These are phyloP conservation scores for Aspergillus udagawae DNA, from an alignment of 2,329 filamentous ascomycete genomes.

Conservation along the genomic window DNA sequence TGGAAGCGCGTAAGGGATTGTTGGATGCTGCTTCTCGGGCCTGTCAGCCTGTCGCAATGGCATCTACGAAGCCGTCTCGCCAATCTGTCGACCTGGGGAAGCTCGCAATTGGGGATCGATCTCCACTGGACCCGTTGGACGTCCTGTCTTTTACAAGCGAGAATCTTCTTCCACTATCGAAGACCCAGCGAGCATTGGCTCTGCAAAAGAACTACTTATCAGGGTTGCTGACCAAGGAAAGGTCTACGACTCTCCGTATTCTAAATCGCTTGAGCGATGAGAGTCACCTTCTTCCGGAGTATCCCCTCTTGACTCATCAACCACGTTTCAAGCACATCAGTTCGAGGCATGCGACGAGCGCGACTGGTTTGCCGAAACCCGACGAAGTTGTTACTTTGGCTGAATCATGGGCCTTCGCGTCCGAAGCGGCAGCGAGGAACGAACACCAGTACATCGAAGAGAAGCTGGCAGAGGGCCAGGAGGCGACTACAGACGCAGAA, in stretches of 20 bases:
- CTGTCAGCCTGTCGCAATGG: slow-evolving; percentile 28
- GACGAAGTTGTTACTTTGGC: slow-evolving; percentile 33
- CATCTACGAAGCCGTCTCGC: slow-evolving; percentile 18
- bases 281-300: slow-evolving; percentile 42
- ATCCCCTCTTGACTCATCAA: slow-evolving; percentile 34
- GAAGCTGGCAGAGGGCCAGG: slow-evolving; percentile 27
- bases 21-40: slow-evolving; percentile 34
- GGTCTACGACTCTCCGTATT: slow-evolving; percentile 30
- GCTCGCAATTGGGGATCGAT: slow-evolving; percentile 8
- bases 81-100: slow-evolving; percentile 14
- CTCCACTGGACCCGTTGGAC: slow-evolving; percentile 23
- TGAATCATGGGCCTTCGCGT: slow-evolving; percentile 40
- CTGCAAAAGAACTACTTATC: slow-evolving; percentile 37
- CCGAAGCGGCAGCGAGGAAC: slow-evolving; percentile 27
- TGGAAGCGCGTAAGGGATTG: slow-evolving; percentile 33
- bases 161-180: slow-evolving; percentile 31
- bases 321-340: slow-evolving; percentile 33
- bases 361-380: slow-evolving; percentile 14
- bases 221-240: slow-evolving; percentile 37
- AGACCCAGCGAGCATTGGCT: slow-evolving; percentile 33
- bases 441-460: slow-evolving; percentile 33
- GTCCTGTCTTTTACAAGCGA: slow-evolving; percentile 31
- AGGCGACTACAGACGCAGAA: slow-evolving; percentile 27
- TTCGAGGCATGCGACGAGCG: slow-evolving; percentile 14
- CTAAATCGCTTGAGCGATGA: slow-evolving; percentile 40